phyloP scores from a whole-genome alignment of 306 rosid species.

The barrel medic (Medicago truncatula) region DNA sequence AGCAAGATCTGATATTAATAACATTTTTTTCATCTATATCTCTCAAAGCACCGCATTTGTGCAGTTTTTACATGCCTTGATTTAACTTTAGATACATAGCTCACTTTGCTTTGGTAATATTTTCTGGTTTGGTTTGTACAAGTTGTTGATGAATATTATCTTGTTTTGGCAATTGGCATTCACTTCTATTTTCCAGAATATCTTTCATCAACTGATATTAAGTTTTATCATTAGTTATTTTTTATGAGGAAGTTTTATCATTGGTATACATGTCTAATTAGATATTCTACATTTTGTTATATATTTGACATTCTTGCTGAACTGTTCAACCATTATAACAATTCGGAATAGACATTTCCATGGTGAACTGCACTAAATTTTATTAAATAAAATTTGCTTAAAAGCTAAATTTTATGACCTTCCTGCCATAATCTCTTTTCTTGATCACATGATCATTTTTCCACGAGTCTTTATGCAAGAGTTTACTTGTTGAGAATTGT shows the following conservation, averaged over 20 bases:
- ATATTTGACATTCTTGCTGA: constrained; percentile 12
- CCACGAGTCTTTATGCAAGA: not conserved
- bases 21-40: constrained; percentile 1
- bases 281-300: constrained; percentile 27
- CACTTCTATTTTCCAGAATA: constrained; percentile 15
- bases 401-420: constrained; percentile 17
- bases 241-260: not conserved
- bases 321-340: constrained; percentile 25
- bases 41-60: not conserved
- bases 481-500: constrained; percentile 25
- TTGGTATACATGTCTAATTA: constrained; percentile 19
- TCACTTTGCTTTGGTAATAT: constrained; percentile 10
- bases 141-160: constrained; percentile 6
- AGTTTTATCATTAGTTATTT: constrained; percentile 7
- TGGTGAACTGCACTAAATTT: not conserved
- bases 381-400: not conserved
- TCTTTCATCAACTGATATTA: constrained; percentile 6
- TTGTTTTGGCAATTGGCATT: constrained; percentile 21
- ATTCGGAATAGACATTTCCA: constrained; percentile 34
- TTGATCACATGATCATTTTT: constrained; percentile 23
- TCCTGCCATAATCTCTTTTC: constrained; percentile 16
- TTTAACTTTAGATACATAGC: not conserved
- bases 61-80: constrained; percentile 1
- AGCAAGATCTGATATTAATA: not conserved
- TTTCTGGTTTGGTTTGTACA: not conserved